Evolutionary conservation across 2,329 filamentous ascomycete genomes (phyloP).

Genomic region (Calcarisporium arbuscula): DNA sequence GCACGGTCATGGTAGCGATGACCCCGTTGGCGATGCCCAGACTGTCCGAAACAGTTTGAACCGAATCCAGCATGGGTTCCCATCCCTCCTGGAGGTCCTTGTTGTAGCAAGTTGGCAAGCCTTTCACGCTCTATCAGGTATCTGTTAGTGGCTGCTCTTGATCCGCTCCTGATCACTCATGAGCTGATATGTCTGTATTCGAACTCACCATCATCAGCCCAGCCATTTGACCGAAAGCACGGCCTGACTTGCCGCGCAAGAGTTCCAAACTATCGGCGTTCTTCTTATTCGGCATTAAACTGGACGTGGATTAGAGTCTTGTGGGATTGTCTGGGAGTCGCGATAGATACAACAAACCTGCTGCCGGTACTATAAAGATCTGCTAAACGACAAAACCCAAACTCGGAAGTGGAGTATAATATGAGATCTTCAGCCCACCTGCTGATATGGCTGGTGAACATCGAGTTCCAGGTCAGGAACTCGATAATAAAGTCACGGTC

Average conservation of each 20-base stretch:
- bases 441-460: conserved; percentile 64
- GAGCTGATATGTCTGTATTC: conserved; percentile 18
- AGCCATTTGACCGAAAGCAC: conserved; percentile 35
- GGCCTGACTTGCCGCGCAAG: conserved; percentile 20
- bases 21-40: conserved; percentile 70
- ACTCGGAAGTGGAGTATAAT: conserved; percentile 32
- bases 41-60: conserved; percentile 67
- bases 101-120: conserved; percentile 69
- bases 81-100: conserved; percentile 74
- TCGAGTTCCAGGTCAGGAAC: conserved; percentile 63
- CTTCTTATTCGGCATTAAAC: conserved; percentile 15
- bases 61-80: conserved; percentile 68
- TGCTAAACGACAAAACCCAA: conserved; percentile 15
- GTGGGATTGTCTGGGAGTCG: too few relatives aligned
- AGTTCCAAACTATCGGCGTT: conserved; percentile 19
- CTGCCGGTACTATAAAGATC: conserved; percentile 17
- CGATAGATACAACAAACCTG: too few relatives aligned
- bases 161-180: conserved; percentile 17
- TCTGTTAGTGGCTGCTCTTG: conserved; percentile 21
- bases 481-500: conserved; percentile 71
- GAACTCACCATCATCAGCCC: conserved; percentile 50
- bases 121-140: conserved; percentile 39
- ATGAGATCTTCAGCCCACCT: conserved; percentile 71
- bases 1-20: conserved; percentile 58
- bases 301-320: conserved; percentile 5